These are phyloP conservation scores for Phaeolepiota aurea DNA, from an alignment of 768 basidiomycete species.

Conservation along the genomic window DNA sequence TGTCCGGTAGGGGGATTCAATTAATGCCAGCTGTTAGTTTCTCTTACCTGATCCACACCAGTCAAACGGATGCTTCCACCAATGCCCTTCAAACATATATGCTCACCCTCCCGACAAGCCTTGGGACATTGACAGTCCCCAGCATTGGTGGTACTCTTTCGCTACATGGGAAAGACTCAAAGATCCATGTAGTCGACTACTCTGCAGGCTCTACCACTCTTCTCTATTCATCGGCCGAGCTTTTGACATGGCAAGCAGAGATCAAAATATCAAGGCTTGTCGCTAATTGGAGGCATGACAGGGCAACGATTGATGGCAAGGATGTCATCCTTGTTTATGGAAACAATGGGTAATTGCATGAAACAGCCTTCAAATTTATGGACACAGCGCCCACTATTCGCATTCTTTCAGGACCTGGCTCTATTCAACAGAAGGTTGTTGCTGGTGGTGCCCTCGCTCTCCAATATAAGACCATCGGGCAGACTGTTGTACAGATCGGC, in stretches of 20 bases:
- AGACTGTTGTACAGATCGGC: constrained; percentile 38
- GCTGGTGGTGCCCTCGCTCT: constrained; percentile 26
- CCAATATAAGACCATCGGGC: constrained; percentile 37
- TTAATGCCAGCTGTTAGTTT: too few species aligned
- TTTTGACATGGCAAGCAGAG: constrained; percentile 33
- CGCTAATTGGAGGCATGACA: constrained; percentile 8
- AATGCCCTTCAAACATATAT: constrained; percentile 30
- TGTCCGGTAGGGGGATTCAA: constrained; percentile 20
- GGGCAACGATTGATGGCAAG: constrained; percentile 40
- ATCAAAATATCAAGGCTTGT: not conserved
- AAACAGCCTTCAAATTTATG: constrained; percentile 35
- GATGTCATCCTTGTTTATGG: constrained; percentile 41
- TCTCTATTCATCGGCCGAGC: constrained; percentile 40
- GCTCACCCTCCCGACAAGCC: constrained; percentile 35
- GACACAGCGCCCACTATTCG: constrained; percentile 17
- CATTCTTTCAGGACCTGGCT: constrained; percentile 25
- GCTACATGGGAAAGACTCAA: constrained; percentile 44
- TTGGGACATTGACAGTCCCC: constrained; percentile 32
- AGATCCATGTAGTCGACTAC: constrained; percentile 44
- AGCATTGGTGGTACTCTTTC: constrained; percentile 32
- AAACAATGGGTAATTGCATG: constrained; percentile 37
- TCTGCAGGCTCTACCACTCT: constrained; percentile 31
- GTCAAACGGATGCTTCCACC: constrained; percentile 31
- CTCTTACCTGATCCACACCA: constrained; percentile 5
- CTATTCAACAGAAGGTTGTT: constrained; percentile 26